A percentile compares a stretch with the other conserved stretches of the same genome.
Evolutionary conservation across 2,329 filamentous ascomycete species (phyloP).

Genomic region (Berkeleyomyces basicola): DNA sequence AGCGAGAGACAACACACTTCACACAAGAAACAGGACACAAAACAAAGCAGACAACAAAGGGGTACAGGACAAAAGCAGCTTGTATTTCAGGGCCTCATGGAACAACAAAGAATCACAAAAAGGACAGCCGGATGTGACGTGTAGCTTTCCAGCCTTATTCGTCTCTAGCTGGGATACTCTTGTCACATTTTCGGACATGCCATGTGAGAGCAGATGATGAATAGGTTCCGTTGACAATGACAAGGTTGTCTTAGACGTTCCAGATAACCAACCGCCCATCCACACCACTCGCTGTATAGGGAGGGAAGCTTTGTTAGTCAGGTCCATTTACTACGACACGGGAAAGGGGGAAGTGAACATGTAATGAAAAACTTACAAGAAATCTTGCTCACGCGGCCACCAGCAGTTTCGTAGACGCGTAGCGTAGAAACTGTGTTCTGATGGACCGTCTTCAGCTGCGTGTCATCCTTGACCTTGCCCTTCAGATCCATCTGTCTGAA

Average conservation of each 20-base stretch:
- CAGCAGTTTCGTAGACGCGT: constrained; percentile 53
- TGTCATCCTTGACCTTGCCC: constrained; percentile 82
- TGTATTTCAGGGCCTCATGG: neutral
- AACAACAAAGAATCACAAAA: neutral
- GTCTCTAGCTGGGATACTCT: neutral
- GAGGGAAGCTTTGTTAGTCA: constrained; percentile 13
- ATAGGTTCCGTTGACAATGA: neutral
- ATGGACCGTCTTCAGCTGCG: constrained; percentile 84
- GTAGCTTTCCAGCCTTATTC: neutral
- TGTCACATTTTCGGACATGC: constrained; percentile 4
- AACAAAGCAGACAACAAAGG: neutral
- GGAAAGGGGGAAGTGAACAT: constrained; percentile 15
- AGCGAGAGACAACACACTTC: neutral
- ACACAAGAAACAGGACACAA: neutral
- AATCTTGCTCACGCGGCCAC: constrained; percentile 55
- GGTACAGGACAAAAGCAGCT: neutral
- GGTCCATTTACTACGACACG: neutral
- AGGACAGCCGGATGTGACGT: neutral
- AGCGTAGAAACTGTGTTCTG: constrained; percentile 91
- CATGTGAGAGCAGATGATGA: neutral
- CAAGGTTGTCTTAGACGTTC: constrained; percentile 34
- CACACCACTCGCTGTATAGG: constrained; percentile 52
- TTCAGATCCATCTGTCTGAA: constrained; percentile 98
- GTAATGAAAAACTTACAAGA: constrained; percentile 50
- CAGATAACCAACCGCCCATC: constrained; percentile 72